Percentiles rank a stretch among this genome's conserved stretches.
These are phyloP conservation scores for Auricularia cornea DNA, from an alignment of 768 basidiomycete species.

Conservation along the genomic window DNA sequence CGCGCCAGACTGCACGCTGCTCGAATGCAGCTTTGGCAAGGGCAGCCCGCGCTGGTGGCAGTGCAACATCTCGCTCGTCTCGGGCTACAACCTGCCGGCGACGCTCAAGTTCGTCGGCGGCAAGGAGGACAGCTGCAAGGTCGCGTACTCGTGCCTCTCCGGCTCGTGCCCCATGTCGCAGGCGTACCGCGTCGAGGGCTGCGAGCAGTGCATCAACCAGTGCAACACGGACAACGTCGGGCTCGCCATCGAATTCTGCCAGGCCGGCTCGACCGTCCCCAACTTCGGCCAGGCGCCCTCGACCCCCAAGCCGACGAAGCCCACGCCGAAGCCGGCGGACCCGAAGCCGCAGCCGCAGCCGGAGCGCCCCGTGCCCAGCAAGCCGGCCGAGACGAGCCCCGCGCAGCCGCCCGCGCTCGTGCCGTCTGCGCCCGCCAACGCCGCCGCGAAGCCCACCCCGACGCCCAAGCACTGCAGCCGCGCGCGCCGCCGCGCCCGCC, in stretches of 20 bases:
- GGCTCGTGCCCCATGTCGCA: background rate
- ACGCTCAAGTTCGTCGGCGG: background rate
- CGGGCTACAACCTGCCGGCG: background rate
- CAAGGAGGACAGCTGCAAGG: background rate
- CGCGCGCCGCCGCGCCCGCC: background rate
- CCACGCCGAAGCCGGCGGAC: background rate
- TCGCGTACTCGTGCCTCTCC: background rate
- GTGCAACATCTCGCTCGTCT: background rate
- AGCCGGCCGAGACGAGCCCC: background rate
- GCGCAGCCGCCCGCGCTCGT: too few relatives aligned
- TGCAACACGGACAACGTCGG: background rate
- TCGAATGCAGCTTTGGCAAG: background rate
- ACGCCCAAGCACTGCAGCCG: background rate
- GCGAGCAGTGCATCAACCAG: background rate
- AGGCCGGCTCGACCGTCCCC: background rate
- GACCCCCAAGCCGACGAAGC: background rate
- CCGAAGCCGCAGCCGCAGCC: background rate
- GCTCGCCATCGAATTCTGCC: background rate
- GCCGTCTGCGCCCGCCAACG: background rate
- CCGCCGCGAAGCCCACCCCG: background rate
- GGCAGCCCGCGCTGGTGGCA: background rate
- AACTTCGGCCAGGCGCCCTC: background rate
- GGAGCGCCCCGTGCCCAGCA: background rate
- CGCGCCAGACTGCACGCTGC: background rate
- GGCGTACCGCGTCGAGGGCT: background rate